Evolutionary conservation across 2,329 filamentous ascomycete species (phyloP).

Genomic region (Trichoderma endophyticum): DNA sequence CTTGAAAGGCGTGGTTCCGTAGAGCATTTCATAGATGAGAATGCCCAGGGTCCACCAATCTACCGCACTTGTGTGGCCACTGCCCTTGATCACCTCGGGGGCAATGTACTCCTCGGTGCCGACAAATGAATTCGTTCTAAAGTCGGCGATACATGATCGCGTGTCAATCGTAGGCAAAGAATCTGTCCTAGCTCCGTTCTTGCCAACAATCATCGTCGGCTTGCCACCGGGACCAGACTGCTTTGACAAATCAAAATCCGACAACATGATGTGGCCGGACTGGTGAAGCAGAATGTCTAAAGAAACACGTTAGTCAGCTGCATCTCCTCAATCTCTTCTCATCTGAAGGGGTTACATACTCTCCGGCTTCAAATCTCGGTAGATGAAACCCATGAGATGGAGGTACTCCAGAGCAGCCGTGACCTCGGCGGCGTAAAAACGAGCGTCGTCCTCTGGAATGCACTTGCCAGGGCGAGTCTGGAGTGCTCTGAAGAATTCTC

Average conservation of each 20-base stretch:
- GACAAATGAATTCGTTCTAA: constrained; percentile 97
- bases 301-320: neutral
- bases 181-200: constrained; percentile 79
- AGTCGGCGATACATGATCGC: constrained; percentile 96
- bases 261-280: constrained; percentile 99
- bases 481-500: constrained; percentile 94
- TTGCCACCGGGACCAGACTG: constrained; percentile 95
- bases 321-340: neutral
- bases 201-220: constrained; percentile 94
- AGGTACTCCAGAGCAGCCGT: constrained; percentile 95
- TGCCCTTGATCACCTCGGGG: constrained; percentile 97
- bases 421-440: constrained; percentile 96
- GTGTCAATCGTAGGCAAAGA: constrained; percentile 97
- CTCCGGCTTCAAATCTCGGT: constrained; percentile 95
- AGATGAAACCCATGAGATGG: constrained; percentile 99
- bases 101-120: constrained; percentile 99
- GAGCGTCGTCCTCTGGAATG: constrained; percentile 91
- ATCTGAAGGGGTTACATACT: constrained; percentile 57
- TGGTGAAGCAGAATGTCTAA: constrained; percentile 94
- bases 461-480: constrained; percentile 97
- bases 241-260: constrained; percentile 97
- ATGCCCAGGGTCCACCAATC: constrained; percentile 99
- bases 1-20: constrained; percentile 97
- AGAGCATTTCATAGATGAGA: constrained; percentile 97
- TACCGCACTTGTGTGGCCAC: constrained; percentile 95